These are phyloP conservation scores for Abrus precatorius DNA, from an alignment of 306 rosid genomes.

Conservation along the genomic window DNA sequence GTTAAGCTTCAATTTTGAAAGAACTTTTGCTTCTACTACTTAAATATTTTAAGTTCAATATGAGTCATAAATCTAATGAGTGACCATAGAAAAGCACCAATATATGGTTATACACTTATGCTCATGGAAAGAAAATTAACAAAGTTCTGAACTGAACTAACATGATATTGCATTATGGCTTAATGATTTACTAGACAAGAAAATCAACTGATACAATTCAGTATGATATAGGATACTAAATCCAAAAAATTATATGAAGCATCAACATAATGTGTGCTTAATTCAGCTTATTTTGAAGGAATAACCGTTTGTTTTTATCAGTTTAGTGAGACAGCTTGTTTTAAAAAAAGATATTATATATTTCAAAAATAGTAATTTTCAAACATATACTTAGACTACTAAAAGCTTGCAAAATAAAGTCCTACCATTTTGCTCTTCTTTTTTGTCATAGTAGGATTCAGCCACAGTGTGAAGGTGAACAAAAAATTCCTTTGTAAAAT, in stretches of 20 bases:
- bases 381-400: background rate
- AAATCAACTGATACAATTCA: constrained; percentile 27
- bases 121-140: constrained; percentile 7
- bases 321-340: too few relatives aligned
- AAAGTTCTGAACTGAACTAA: constrained; percentile 7
- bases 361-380: too few relatives aligned
- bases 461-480: constrained; percentile 80
- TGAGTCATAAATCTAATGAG: constrained; percentile 11
- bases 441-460: constrained; percentile 70
- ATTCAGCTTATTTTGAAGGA: too few relatives aligned
- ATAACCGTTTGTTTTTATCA: too few relatives aligned
- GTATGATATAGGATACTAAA: constrained; percentile 11
- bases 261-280: background rate
- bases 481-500: constrained; percentile 92
- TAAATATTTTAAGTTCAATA: constrained; percentile 25
- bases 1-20: background rate
- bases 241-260: constrained; percentile 1
- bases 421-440: constrained; percentile 75
- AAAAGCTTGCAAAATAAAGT: constrained; percentile 32
- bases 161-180: constrained; percentile 16
- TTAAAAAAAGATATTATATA: too few relatives aligned
- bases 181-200: constrained; percentile 31
- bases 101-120: background rate
- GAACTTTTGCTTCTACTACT: constrained; percentile 8
- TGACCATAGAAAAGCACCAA: background rate